Evolutionary conservation across 306 rosid genomes (phyloP), one percentile per base, ranked within the genome.

Genomic region (Corylus avellana): DNA sequence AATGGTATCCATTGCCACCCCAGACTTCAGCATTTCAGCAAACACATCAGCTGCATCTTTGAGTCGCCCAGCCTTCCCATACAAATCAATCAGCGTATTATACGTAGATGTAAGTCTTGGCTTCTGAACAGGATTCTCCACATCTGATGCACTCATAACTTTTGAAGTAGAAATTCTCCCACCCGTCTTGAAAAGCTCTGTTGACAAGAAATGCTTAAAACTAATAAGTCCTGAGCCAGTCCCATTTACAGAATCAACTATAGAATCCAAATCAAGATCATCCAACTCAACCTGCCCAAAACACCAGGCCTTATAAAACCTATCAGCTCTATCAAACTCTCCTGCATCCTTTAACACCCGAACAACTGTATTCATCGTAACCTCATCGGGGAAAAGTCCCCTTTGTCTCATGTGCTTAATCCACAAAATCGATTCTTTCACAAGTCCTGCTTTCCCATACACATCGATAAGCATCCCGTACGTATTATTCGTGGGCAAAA

Each of bases 181-280:
- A 77, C 97, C 97, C 1, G 85, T 88, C 95, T 86, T 92, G 87
- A 95, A 95, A 47, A 94, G 93, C 89, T 95, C 97, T 39, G 95
- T 92, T 49, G 94, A 91, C 82, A 95, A 86, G 69, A 90, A 92
- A 74, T 95, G 97, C 89, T 89, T 90, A 63, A 91, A 87, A 88
- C 90, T 83, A 80, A 89, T 74, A n/a, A 91, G 86, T 35, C 78
- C 80, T 0, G 87, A 86, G 51, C 79, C 82, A 37, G 80, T 84
- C 9, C 87, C 88, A 85, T 75, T 47, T 0, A 29, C 63, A 75
- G 78, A 68, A n/a, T 82, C 84, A 53, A 27, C 73, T 51, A 75
- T 70, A 32, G 91, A 82, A 85, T 90, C 91, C 63, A 90, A 87
- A 78, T 91, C 91, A 74, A 88, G 88, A 71, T 91, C 90, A 86